Evolutionary conservation across 129 eudicot genomes (phyloP).

Genomic region (Deinandra increscens): DNA sequence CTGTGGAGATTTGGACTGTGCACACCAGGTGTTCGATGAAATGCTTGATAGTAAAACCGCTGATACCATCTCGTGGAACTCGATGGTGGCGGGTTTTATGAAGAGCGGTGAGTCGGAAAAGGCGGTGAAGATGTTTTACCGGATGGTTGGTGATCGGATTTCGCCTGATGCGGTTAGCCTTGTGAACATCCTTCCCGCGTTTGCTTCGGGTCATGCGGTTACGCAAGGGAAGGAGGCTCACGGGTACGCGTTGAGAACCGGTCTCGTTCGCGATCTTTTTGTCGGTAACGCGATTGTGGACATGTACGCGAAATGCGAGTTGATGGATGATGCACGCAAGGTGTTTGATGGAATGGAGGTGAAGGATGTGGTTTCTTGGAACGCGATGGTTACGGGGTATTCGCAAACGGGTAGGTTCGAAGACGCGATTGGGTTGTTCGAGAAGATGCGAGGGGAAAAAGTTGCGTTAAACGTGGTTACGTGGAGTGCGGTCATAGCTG

Average conservation of each 20-base stretch:
- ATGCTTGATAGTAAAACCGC: slow-evolving; percentile 35
- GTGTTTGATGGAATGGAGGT: slow-evolving; percentile 53
- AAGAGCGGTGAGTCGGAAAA: slow-evolving; percentile 42
- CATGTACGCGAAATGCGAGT: slow-evolving; percentile 78
- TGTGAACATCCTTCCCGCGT: slow-evolving; percentile 68
- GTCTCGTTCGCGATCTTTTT: slow-evolving; percentile 51
- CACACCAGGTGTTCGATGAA: slow-evolving; percentile 70
- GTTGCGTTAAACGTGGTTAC: slow-evolving; percentile 71
- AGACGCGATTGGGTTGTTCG: slow-evolving; percentile 62
- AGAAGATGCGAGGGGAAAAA: slow-evolving; percentile 53
- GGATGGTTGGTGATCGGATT: slow-evolving; percentile 35
- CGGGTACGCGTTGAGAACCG: slow-evolving; percentile 47
- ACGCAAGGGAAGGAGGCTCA: slow-evolving; percentile 61
- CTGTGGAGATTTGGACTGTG: slow-evolving; percentile 45
- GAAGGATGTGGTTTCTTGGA: slow-evolving; percentile 87
- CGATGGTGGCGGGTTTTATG: slow-evolving; percentile 52
- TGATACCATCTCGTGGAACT: slow-evolving; percentile 78
- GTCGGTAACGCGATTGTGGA: slow-evolving; percentile 77
- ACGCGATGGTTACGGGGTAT: slow-evolving; percentile 68
- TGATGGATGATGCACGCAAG: slow-evolving; percentile 54
- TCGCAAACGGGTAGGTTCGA: slow-evolving; percentile 68
- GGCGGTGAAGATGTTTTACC: slow-evolving; percentile 50
- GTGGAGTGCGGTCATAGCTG: slow-evolving; percentile 84
- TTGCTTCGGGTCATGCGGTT: slow-evolving; percentile 40
- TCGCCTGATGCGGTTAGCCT: slow-evolving; percentile 66